Evolutionary conservation across 148 eudicot species (phyloP).

Genomic region (Polygonum aviculare): DNA sequence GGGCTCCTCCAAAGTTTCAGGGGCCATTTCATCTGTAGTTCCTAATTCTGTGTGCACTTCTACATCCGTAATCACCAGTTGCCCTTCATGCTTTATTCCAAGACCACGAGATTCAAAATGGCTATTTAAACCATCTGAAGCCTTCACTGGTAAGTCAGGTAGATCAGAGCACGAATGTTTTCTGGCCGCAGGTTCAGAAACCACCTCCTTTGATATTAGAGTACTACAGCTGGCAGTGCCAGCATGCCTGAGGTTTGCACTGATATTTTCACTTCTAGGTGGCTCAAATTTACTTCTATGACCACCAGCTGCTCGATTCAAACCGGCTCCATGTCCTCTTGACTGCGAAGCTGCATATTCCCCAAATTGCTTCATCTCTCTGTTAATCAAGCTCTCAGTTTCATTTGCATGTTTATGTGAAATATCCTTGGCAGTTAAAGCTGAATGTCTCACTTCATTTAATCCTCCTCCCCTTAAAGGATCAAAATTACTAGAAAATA

Average conservation of each 20-base stretch:
- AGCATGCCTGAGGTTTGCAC: constrained; percentile 21
- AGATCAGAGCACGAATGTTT: constrained; percentile 6
- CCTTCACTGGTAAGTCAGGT: constrained; percentile 8
- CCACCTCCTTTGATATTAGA: constrained; percentile 16
- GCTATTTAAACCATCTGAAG: constrained; percentile 11
- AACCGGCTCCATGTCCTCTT: constrained; percentile 20
- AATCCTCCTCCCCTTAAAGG: constrained; percentile 18
- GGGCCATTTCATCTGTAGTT: constrained; percentile 15
- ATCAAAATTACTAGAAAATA: constrained; percentile 37
- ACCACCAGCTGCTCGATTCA: constrained; percentile 21
- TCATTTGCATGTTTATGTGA: constrained; percentile 18
- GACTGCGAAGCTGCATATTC: constrained; percentile 31
- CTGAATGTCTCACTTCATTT: constrained; percentile 24
- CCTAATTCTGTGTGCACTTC: constrained; percentile 16
- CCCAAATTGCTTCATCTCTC: constrained; percentile 23
- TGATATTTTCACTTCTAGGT: constrained; percentile 15
- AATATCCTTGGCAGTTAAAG: constrained; percentile 24
- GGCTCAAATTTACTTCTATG: constrained; percentile 30
- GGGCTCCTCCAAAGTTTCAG: constrained; percentile 17
- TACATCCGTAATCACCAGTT: constrained; percentile 9
- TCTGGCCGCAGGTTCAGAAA: neutral
- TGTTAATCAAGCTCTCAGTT: constrained; percentile 26
- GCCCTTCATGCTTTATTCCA: constrained; percentile 22
- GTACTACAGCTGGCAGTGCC: constrained; percentile 25
- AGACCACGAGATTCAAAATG: constrained; percentile 14